A percentile compares a stretch with the other conserved stretches of the same genome.
Evolutionary conservation across 768 basidiomycete species (phyloP).

Genomic region (Galerina sulciceps): DNA sequence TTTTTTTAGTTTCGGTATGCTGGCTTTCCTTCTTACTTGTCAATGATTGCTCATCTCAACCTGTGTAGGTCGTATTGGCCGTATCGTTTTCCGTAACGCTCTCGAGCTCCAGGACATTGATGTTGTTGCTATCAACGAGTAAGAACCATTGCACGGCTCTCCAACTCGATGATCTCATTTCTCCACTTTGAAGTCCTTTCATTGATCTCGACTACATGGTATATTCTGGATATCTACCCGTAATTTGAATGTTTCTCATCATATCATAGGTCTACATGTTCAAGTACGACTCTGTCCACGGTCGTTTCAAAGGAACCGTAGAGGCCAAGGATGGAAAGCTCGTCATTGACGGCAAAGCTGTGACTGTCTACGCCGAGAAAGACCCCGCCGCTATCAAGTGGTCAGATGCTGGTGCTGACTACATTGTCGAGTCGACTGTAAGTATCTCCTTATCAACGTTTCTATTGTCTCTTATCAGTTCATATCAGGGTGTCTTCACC

Average conservation of each 20-base stretch:
- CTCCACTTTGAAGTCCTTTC: conserved; percentile 74
- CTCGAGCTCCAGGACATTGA: conserved; percentile 73
- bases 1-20: conserved; percentile 73
- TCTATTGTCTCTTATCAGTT: conserved; percentile 20
- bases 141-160: conserved; percentile 31
- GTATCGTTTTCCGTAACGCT: conserved; percentile 97
- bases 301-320: conserved; percentile 87
- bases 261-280: conserved; percentile 89
- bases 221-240: conserved; percentile 20
- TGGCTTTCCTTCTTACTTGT: not conserved
- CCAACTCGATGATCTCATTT: not conserved
- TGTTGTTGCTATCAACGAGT: conserved; percentile 97
- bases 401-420: conserved; percentile 81
- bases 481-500: conserved; percentile 91
- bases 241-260: not conserved
- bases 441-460: conserved; percentile 26
- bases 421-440: conserved; percentile 96
- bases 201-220: conserved; percentile 98
- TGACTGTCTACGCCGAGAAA: conserved; percentile 82
- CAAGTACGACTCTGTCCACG: conserved; percentile 95
- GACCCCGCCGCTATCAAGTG: conserved; percentile 89
- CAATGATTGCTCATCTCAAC: conserved; percentile 10
- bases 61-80: conserved; percentile 91
- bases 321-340: conserved; percentile 90
- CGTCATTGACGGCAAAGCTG: conserved; percentile 75